Base-by-base conservation (phyloP, 352 stramenopile genomes). In the Phytophthora lateralis region DNA sequence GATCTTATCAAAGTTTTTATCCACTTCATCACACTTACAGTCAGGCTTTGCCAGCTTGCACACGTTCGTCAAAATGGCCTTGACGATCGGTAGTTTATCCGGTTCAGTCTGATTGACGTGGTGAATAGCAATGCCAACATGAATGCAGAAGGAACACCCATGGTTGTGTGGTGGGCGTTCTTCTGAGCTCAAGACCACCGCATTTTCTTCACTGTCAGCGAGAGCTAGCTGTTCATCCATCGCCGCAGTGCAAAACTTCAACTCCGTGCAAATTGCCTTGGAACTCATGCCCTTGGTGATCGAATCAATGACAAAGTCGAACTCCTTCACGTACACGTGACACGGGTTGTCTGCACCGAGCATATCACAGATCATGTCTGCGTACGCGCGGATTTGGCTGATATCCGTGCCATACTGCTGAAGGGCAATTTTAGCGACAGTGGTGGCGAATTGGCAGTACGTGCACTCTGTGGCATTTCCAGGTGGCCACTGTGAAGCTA, bases 291-390 rank as follows among this genome's bases (percentile, higher is more conserved):
- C 81, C 42, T 85, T 80, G 26, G 80, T 78, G 30, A 93, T 73
- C 9, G 47, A 63, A 51, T 91, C 81, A 48, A 93, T 76, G 11
- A 88, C 69, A 18, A 70, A 78, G 41, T 92, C 81, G 12, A 93
- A 50, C 48, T 92, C 66, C 42, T 85, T 78, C 30, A 92, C 58
- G 37, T 92, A 92, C 53, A 76, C 47, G 54, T 93, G 85, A 41
- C 82, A 93, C 0, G 74, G 50, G 39, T 80, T 91, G 26, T 81
- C 71, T 6, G 75, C 60, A 15, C 82, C 80, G 2, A 93, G 70
- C 55, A 90, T 80, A 59, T 80, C 74, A 43, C 85, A 93, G 20
- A 91, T 81, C 71, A 93, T 88, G 43, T 91, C 84, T 0, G 82
- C 81, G 30, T 86, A 89, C 56, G 72, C 45, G 1, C 83, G 81